Evolutionary conservation across 2,329 filamentous ascomycete species (phyloP).

Genomic region (Trichoderma breve): DNA sequence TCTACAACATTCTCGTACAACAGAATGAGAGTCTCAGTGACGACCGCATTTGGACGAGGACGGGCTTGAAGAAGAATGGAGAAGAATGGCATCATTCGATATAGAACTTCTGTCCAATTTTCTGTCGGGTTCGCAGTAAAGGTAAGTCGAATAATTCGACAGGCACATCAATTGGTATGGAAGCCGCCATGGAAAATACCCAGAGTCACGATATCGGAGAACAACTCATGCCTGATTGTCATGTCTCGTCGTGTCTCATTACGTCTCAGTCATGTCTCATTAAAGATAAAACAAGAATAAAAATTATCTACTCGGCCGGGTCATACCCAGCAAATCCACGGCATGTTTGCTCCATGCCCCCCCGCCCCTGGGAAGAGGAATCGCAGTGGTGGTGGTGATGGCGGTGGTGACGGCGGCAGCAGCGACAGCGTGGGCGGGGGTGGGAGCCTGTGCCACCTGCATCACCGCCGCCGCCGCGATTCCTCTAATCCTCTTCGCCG

Average conservation of each 20-base stretch:
- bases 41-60: background rate
- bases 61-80: background rate
- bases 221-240: background rate
- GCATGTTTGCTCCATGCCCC: constrained; percentile 71
- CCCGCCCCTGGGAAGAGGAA: constrained; percentile 36
- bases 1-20: background rate
- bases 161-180: background rate
- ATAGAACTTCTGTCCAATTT: background rate
- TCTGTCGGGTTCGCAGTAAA: background rate
- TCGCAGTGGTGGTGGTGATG: background rate
- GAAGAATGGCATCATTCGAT: background rate
- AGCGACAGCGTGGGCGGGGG: background rate
- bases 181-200: background rate
- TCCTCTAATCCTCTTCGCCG: background rate
- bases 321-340: constrained; percentile 62
- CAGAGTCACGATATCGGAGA: background rate
- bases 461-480: background rate
- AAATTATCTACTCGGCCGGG: constrained; percentile 42
- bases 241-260: background rate
- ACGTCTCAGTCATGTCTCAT: background rate
- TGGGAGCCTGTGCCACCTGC: background rate
- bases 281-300: background rate
- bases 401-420: background rate
- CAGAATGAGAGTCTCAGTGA: background rate
- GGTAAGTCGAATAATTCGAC: background rate